phyloP scores from a whole-genome alignment of 2,329 filamentous ascomycete species.

The Ilyonectria sp. region DNA sequence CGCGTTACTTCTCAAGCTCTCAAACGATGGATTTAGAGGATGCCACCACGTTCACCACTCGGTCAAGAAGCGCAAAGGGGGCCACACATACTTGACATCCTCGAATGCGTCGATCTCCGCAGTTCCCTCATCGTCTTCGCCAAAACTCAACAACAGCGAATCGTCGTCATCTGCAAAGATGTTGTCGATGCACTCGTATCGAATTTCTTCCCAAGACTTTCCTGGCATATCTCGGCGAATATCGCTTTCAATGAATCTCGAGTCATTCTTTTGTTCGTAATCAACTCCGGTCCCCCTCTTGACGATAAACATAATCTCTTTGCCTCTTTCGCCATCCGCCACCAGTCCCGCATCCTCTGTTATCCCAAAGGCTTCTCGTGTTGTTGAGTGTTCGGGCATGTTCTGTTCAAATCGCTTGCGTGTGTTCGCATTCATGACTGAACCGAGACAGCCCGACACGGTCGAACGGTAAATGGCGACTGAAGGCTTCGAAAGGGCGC shows the following conservation, averaged over 20 bases:
- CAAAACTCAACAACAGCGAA: too few relatives aligned
- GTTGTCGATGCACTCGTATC: neutral
- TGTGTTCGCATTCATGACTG: neutral
- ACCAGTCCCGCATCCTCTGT: conserved; percentile 4
- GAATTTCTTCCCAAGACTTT: neutral
- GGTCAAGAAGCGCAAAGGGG: neutral
- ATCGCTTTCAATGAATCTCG: neutral
- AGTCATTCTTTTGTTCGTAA: conserved; percentile 19
- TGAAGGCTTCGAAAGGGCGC: conserved; percentile 11
- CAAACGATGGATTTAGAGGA: neutral
- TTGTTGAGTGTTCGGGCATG: neutral
- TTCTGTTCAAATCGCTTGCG: conserved; percentile 11
- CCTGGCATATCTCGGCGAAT: conserved; percentile 7
- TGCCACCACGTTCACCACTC: too few relatives aligned
- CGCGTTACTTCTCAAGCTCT: neutral
- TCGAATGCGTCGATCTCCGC: neutral
- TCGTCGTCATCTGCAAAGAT: neutral
- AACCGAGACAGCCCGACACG: neutral
- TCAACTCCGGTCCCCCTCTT: conserved; percentile 15
- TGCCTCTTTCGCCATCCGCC: conserved; percentile 6
- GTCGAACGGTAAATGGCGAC: conserved; percentile 27
- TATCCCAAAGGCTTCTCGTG: neutral
- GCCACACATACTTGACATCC: neutral
- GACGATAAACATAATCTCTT: conserved; percentile 17
- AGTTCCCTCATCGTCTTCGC: neutral